Evolutionary conservation across 257 asterid genomes (phyloP).

Genomic region (Fraxinus excelsior): DNA sequence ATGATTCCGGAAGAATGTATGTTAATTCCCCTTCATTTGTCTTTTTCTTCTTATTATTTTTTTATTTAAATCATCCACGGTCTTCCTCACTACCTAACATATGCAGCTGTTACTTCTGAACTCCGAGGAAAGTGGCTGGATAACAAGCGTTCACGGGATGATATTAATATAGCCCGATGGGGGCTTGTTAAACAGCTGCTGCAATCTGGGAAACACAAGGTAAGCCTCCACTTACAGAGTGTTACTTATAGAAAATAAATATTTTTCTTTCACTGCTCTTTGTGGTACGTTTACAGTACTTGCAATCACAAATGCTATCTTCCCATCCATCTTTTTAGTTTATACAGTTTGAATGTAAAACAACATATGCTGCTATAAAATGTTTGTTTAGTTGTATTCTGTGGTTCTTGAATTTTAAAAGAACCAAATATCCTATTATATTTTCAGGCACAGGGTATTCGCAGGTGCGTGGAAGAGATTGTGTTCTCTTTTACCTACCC

Average conservation of each 20-base stretch:
- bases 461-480: conserved; percentile 83
- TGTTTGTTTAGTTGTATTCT: neutral
- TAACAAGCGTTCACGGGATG: conserved; percentile 67
- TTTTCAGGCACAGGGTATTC: conserved; percentile 64
- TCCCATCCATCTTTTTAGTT: neutral
- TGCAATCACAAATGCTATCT: neutral
- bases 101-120: conserved; percentile 78
- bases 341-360: conserved; percentile 6
- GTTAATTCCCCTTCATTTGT: conserved; percentile 22
- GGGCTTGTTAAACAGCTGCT: conserved; percentile 61
- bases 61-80: conserved; percentile 3
- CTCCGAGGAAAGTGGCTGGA: conserved; percentile 79
- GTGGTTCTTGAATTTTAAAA: neutral
- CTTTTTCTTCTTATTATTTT: conserved; percentile 8
- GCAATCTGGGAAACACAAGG: conserved; percentile 85
- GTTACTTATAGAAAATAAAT: conserved; percentile 13
- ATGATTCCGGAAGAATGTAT: conserved; percentile 93
- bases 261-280: conserved; percentile 7
- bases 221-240: conserved; percentile 21
- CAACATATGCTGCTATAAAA: neutral
- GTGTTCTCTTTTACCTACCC: conserved; percentile 85
- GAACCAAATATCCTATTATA: conserved; percentile 15
- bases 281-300: neutral
- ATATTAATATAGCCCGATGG: conserved; percentile 73
- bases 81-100: conserved; percentile 11